Conservation (phyloP, 225 moss, liverwort and hornwort species). For the Ulota crispa region DNA sequence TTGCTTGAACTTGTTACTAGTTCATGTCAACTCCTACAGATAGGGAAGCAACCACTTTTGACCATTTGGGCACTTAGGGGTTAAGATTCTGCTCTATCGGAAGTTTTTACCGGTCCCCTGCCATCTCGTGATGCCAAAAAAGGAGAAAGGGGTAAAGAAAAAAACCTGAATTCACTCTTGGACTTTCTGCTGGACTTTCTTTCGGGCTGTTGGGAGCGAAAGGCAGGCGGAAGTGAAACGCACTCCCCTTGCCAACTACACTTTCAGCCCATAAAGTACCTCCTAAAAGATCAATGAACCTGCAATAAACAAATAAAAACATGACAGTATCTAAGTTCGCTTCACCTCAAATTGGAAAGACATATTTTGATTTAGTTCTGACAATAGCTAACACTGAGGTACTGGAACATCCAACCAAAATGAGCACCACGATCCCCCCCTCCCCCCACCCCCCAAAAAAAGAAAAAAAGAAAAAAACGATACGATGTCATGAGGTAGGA, state of each 20-base stretch:
- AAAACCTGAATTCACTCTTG: conserved; percentile 13
- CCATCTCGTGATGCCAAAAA: background rate
- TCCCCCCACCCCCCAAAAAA: too few relatives aligned
- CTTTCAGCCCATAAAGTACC: conserved; percentile 72
- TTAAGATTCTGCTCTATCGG: background rate
- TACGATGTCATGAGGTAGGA: background rate
- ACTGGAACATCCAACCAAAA: background rate
- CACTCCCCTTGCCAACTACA: conserved; percentile 59
- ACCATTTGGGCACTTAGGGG: background rate
- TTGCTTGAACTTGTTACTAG: background rate
- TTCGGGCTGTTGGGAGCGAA: conserved; percentile 32
- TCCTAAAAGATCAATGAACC: conserved; percentile 70
- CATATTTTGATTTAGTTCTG: background rate
- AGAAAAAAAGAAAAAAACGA: background rate
- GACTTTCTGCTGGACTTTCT: conserved; percentile 20
- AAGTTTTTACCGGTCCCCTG: too few relatives aligned
- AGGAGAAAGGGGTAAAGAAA: background rate
- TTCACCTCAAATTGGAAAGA: background rate
- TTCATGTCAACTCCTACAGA: background rate
- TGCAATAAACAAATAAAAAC: conserved; percentile 26
- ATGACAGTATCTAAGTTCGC: background rate
- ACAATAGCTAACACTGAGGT: background rate
- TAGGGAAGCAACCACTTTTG: background rate
- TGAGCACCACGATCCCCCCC: background rate
- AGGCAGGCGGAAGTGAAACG: conserved; percentile 60